phyloP scores from a whole-genome alignment of 2,329 filamentous ascomycete species.

The Ascomycota sp. region DNA sequence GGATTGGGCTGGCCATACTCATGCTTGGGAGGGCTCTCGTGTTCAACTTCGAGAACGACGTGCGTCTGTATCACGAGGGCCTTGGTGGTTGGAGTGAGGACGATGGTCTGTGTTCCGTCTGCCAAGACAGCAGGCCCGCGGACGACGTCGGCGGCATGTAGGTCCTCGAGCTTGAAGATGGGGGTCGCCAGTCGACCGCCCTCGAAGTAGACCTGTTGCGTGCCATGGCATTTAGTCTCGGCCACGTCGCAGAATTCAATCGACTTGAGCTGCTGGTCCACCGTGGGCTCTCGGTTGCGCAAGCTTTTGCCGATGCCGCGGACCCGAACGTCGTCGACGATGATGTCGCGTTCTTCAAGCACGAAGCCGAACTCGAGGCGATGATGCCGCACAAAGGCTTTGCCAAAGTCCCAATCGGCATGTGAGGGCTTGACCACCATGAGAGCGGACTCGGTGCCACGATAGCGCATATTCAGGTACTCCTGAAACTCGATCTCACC shows the following conservation, averaged over 20 bases:
- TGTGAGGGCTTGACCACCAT: constrained; percentile 64
- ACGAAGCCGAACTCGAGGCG: constrained; percentile 59
- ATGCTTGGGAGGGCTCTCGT: constrained; percentile 27
- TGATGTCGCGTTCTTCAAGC: constrained; percentile 17
- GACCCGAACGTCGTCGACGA: constrained; percentile 22
- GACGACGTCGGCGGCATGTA: constrained; percentile 4
- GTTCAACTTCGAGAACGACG: constrained; percentile 11
- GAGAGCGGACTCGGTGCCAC: constrained; percentile 74
- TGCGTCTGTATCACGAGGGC: constrained; percentile 15
- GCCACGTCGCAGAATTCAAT: constrained; percentile 34
- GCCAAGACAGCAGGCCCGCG: constrained; percentile 31
- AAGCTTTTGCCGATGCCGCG: constrained; percentile 31
- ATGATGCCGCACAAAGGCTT: constrained; percentile 69
- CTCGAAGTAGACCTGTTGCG: constrained; percentile 5
- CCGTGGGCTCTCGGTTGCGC: constrained; percentile 56
- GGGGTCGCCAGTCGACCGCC: constrained; percentile 7
- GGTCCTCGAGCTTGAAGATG: constrained; percentile 7
- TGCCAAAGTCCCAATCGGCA: constrained; percentile 63
- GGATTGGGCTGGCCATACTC: constrained; percentile 40
- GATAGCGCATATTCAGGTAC: constrained; percentile 78
- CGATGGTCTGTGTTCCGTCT: constrained; percentile 52
- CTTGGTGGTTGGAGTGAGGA: constrained; percentile 30
- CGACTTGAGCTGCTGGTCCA: constrained; percentile 62
- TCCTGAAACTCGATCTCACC: constrained; percentile 13
- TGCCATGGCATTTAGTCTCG: constrained; percentile 3